A percentile compares a stretch with the other conserved stretches of the same genome.
phyloP scores from a whole-genome alignment of 805 yeast species.

The Candida adriatica region DNA sequence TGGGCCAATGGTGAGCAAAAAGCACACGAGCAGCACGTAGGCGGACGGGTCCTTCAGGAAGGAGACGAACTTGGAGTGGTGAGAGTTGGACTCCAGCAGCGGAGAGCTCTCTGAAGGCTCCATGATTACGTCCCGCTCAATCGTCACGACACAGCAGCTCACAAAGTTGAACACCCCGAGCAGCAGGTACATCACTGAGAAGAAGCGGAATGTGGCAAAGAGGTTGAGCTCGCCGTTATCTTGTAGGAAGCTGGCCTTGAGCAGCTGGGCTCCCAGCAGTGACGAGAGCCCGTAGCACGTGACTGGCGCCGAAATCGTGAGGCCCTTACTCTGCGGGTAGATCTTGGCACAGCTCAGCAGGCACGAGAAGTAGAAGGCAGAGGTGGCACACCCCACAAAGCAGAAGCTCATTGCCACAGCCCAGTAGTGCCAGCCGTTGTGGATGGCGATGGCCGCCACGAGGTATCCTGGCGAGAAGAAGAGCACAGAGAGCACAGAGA shows the following conservation, averaged over 20 bases:
- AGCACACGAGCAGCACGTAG: constrained; percentile 54
- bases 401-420: constrained; percentile 44
- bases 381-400: constrained; percentile 64
- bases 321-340: constrained; percentile 67
- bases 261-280: constrained; percentile 60
- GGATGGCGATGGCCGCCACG: constrained; percentile 34
- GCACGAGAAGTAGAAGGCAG: constrained; percentile 64
- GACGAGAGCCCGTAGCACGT: constrained; percentile 83
- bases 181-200: constrained; percentile 45
- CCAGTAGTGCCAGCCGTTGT: constrained; percentile 23
- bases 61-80: constrained; percentile 12
- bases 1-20: constrained; percentile 73
- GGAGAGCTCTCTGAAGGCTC: constrained; percentile 28
- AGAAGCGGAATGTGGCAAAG: constrained; percentile 42
- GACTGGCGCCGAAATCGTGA: constrained; percentile 85
- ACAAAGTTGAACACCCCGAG: constrained; percentile 57
- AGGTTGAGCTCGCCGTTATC: constrained; percentile 34
- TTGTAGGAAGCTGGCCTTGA: constrained; percentile 32
- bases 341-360: constrained; percentile 78
- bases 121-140: constrained; percentile 27
- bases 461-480: constrained; percentile 67
- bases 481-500: constrained; percentile 54
- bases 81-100: constrained; percentile 22
- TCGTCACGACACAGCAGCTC: constrained; percentile 57
- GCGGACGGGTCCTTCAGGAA: constrained; percentile 44